Percentiles rank a stretch among this genome's conserved stretches.
Evolutionary conservation across 371 early-diverging fungal species (phyloP).

Genomic region (Apophysomyces ossiformis): DNA sequence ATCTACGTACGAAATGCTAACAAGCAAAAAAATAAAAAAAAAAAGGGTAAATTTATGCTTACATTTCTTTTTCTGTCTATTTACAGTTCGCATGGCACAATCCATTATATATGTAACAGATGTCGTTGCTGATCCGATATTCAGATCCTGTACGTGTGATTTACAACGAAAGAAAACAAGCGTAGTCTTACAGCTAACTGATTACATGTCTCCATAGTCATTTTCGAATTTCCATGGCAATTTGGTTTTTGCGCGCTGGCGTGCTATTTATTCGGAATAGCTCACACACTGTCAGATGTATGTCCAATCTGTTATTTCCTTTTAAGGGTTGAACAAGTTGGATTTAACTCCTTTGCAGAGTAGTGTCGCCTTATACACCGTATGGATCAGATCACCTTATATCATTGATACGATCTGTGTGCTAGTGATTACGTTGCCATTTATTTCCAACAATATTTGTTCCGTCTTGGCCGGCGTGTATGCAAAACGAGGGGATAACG

Average conservation of each 20-base stretch:
- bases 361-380: constrained; percentile 23
- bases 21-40: neutral
- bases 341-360: constrained; percentile 23
- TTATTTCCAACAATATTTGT: constrained; percentile 39
- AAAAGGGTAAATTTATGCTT: neutral
- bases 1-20: constrained; percentile 17
- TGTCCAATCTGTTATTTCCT: neutral
- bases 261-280: constrained; percentile 49
- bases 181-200: neutral
- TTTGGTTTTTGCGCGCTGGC: constrained; percentile 42
- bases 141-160: neutral
- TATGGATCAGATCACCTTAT: constrained; percentile 25
- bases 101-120: constrained; percentile 21
- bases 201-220: constrained; percentile 19
- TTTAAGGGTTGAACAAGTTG: neutral
- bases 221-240: constrained; percentile 49
- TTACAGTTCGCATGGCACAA: constrained; percentile 39
- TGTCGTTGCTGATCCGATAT: neutral
- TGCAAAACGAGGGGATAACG: constrained; percentile 26
- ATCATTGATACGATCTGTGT: constrained; percentile 29
- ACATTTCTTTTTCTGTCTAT: neutral
- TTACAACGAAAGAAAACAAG: neutral
- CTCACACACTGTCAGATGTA: constrained; percentile 44
- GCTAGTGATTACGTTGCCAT: constrained; percentile 26
- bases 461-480: constrained; percentile 31